Evolutionary conservation across 768 basidiomycete species (phyloP), one percentile per base, ranked within the genome.

Genomic region (Punctularia strigosozonata): DNA sequence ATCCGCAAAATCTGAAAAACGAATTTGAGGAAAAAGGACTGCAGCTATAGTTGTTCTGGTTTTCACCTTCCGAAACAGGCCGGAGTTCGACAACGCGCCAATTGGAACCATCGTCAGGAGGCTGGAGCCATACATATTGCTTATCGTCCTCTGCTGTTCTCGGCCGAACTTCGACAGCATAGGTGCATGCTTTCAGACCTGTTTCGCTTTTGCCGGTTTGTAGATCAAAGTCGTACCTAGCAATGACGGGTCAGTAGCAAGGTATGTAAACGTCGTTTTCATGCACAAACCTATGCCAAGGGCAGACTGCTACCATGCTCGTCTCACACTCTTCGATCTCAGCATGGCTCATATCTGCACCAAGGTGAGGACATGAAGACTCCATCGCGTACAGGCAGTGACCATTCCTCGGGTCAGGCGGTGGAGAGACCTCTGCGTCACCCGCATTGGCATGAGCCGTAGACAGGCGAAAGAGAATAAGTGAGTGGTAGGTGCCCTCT

Each of bases 331-430:
- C 75, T 49, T 83, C 80, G n/a, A 83, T 80, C 28, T 82, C 80
- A 1, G 81, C 82, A 60, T 85, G 80, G 12, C 77, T 80, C 56
- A 86, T 65, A 40, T 86, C 82, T 17, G 82, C 83, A 3, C 83
- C 82, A 6, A 86, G 66, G 59, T 88, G 85, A 4, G 84, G 84
- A 53, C 84, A 87, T 7, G 67, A 72, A 4, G 80, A 73, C 55
- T 87, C 83, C 83, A 88, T 87, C 6, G 73, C 75, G 51, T 85
- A 87, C 10, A 86, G n/a, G n/a, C n/a, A 61, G 46, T 83, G 60
- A 21, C 52, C 43, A 36, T 46, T 15, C 25, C 30, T 26, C 37
- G 20, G 22, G 32, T 47, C 42, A 24, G 14, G 36, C 33, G 25
- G 36, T 39, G n/a, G n/a, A n/a, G n/a, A n/a, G n/a, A n/a, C n/a